A percentile compares a stretch with the other conserved stretches of the same genome.
phyloP scores from a whole-genome alignment of 495 filamentous ascomycete species.

The Penicillium canescens region DNA sequence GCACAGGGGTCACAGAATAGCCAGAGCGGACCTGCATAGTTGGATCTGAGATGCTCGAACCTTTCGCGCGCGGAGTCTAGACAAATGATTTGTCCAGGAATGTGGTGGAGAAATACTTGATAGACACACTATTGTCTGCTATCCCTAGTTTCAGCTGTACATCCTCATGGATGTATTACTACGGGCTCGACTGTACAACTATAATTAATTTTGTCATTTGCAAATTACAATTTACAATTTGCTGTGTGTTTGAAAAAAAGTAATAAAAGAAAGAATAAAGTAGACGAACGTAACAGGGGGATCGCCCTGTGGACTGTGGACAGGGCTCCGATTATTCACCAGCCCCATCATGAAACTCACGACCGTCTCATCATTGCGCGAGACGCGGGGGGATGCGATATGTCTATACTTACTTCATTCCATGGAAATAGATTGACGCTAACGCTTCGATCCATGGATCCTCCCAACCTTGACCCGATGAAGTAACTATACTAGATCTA shows the following conservation, averaged over 20 bases:
- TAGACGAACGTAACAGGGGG: constrained; percentile 1
- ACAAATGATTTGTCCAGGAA: constrained; percentile 12
- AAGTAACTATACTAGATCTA: background rate
- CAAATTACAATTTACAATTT: background rate
- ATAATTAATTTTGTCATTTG: too few species aligned
- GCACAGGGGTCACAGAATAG: constrained; percentile 17
- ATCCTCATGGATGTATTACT: background rate
- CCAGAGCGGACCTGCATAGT: constrained; percentile 26
- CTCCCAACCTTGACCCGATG: background rate
- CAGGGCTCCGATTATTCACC: constrained; percentile 12
- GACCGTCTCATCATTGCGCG: constrained; percentile 23
- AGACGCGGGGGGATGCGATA: constrained; percentile 21
- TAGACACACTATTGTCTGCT: constrained; percentile 4
- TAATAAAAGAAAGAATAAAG: too few species aligned
- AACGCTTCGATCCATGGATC: background rate
- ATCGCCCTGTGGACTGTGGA: background rate
- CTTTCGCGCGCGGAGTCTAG: constrained; percentile 23
- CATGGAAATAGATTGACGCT: background rate
- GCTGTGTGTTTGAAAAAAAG: background rate
- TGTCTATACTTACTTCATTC: constrained; percentile 15
- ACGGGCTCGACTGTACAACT: too few species aligned
- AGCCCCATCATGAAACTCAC: constrained; percentile 25
- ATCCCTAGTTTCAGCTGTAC: constrained; percentile 24
- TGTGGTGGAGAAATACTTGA: constrained; percentile 7
- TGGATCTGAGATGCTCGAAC: constrained; percentile 31